A percentile compares a stretch with the other conserved stretches of the same genome.
Conservation (phyloP, 805 yeast genomes). For the Candida gorgasii region DNA sequence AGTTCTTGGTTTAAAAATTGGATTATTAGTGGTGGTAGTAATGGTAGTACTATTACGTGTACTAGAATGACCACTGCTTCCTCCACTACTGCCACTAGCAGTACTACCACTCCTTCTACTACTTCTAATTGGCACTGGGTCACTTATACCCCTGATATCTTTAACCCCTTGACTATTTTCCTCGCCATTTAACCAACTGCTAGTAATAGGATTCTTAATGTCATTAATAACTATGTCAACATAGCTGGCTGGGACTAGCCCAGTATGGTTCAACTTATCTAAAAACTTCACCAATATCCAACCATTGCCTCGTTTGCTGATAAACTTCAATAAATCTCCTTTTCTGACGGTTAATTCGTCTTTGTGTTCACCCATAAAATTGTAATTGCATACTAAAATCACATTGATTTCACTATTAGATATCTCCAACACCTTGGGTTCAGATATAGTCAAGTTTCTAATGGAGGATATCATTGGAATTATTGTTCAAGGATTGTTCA, state of each 20-base stretch:
- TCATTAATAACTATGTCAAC: slow-evolving; percentile 49
- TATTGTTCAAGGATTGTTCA: too few species aligned
- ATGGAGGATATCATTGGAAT: slow-evolving; percentile 4
- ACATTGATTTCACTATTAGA: slow-evolving; percentile 24
- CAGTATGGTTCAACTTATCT: slow-evolving; percentile 45
- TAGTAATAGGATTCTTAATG: slow-evolving; percentile 36
- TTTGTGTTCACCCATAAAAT: slow-evolving; percentile 43
- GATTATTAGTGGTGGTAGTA: neutral
- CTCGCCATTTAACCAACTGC: slow-evolving; percentile 29
- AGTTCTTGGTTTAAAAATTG: neutral
- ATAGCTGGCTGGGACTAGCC: slow-evolving; percentile 53
- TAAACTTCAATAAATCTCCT: slow-evolving; percentile 54
- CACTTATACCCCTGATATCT: slow-evolving; percentile 18
- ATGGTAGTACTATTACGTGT: neutral
- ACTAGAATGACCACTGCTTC: neutral
- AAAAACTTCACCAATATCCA: slow-evolving; percentile 60
- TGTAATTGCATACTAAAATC: slow-evolving; percentile 48
- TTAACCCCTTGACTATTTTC: slow-evolving; percentile 13
- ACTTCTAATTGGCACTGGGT: slow-evolving; percentile 31
- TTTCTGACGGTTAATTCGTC: slow-evolving; percentile 47
- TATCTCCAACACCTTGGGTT: slow-evolving; percentile 15
- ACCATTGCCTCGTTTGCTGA: slow-evolving; percentile 50
- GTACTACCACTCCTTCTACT: slow-evolving; percentile 3
- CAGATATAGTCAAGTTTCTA: slow-evolving; percentile 16
- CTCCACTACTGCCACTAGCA: neutral